Base-by-base conservation (phyloP, 495 filamentous ascomycete species). In the Jackrogersella multiformis region DNA sequence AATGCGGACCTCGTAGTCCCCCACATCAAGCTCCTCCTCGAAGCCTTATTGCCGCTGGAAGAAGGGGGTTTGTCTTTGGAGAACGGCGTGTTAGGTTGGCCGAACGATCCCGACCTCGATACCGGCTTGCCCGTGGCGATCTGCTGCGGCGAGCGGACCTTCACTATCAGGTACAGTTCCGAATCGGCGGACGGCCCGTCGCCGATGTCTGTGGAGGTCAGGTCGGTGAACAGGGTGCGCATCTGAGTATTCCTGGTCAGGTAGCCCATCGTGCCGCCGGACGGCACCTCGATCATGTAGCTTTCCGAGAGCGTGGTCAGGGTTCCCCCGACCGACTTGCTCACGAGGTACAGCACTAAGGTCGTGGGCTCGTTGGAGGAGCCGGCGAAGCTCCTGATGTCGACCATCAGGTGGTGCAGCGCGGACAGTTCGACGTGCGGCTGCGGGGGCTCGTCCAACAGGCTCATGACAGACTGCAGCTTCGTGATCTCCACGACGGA, bases 391-490 rank as follows among this genome's bases (percentile, higher is more conserved):
- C 87, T 86, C 66, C 89, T 94, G 58, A 97, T 84, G 66, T 96
- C 91, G 12, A 97, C 81, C 58, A 96, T 81, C 4, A 99, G 75
- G 75, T 99, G 94, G 75, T 97, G 89, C 35, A 96, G 78, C 13
- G 89, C 86, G 3, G 90, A 84, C 20, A 84, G 80, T 71, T 98
- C 95, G 8, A 86, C 80, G 16, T 84, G 77, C 5, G 81, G 78
- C 4, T 82, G 83, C 4, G 93, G 93, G 21, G 88, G 86, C 66
- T 89, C 89, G 55, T 96, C 91, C 12, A 99, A 84, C 73, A 98
- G 85, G 73, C 92, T 96, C 95, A 99, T 99, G 65, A 91, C 88
- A 4, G 94, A 94, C 79, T 99, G 95, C 46, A 97, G 82, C 70
- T 87, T 92, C 18, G 93, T 93, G 65, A 98, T 86, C 61, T 97